phyloP scores from a whole-genome alignment of 2,329 filamentous ascomycete species.

The Claviceps spartinae region DNA sequence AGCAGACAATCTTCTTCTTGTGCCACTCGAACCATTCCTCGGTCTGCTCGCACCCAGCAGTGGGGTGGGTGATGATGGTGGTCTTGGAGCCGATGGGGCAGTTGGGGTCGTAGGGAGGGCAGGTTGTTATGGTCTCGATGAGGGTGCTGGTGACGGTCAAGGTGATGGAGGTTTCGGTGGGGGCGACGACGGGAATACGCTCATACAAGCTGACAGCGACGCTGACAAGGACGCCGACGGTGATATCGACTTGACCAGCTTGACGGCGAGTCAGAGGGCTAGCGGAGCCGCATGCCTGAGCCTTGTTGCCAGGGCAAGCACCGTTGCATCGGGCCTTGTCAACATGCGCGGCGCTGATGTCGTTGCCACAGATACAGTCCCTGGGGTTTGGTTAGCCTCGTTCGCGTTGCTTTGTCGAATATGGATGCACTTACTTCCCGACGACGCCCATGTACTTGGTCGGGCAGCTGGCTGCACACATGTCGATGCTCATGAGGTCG shows the following conservation, averaged over 20 bases:
- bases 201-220: constrained; percentile 3
- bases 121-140: constrained; percentile 17
- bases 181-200: not conserved
- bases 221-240: not conserved
- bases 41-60: constrained; percentile 4
- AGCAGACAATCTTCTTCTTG: constrained; percentile 22
- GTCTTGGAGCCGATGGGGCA: constrained; percentile 14
- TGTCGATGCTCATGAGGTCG: constrained; percentile 12
- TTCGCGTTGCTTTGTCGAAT: not conserved
- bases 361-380: constrained; percentile 18
- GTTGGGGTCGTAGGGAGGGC: constrained; percentile 12
- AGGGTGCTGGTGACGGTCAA: constrained; percentile 16
- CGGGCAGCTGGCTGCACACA: constrained; percentile 13
- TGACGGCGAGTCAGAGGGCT: not conserved
- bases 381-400: constrained; percentile 5
- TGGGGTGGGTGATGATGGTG: constrained; percentile 11
- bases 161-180: constrained; percentile 5
- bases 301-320: constrained; percentile 15
- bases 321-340: constrained; percentile 12
- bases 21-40: constrained; percentile 10
- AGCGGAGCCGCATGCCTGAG: constrained; percentile 14
- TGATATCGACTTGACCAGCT: not conserved
- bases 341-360: constrained; percentile 8
- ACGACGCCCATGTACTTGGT: constrained; percentile 14
- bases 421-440: constrained; percentile 10